Base-by-base conservation (phyloP, 1,139 yeast genomes). In the Petasospora rhodanensis region DNA sequence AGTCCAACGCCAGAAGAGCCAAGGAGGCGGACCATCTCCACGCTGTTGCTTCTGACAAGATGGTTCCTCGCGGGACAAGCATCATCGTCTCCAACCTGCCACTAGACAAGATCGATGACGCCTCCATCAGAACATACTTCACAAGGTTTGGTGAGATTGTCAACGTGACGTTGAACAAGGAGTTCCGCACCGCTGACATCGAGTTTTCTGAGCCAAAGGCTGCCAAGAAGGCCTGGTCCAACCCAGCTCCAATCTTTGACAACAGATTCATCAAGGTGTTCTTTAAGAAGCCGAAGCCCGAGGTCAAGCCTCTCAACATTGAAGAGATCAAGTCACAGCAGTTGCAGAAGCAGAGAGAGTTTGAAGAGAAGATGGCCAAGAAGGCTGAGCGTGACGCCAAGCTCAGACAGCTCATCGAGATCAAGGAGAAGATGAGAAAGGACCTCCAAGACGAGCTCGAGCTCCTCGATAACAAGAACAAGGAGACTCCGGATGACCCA, bases 211-310 rank as follows among this genome's bases (percentile, higher is more conserved):
- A 54, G n/a, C 64, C 61, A 29, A 58, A 55, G 23, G 49, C 54
- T 40, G 75, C 75, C 2, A 52, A 50, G 10, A 53, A 49, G 8
- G 75, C 75, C 2, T 70, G 70, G 62, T 38, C 51, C 5, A 58
- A 62, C 12, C 70, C 73, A 1, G 61, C 51, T 4, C 68, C 74
- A 5, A 62, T 70, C n/a, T 69, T 69, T 42, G 64, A 59, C 37
- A 69, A 70, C 51, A 59, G 75, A 31, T 68, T 69, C 41, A 64
- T 70, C 40, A 68, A 67, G 46, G 61, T 70, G 19, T 68, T 52
- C 49, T 69, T 70, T 67, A 57, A 64, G 26, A 37, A 41, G 27
- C 28, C 28, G 14, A 32, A 17, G 21, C 43, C 34, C 35, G 29
- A 29, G 7, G 3, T 24, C 35, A n/a, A 34, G 32, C 6, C 45